Evolutionary conservation across 805 yeast species (phyloP).

Genomic region (Phaffomyces opuntiae): DNA sequence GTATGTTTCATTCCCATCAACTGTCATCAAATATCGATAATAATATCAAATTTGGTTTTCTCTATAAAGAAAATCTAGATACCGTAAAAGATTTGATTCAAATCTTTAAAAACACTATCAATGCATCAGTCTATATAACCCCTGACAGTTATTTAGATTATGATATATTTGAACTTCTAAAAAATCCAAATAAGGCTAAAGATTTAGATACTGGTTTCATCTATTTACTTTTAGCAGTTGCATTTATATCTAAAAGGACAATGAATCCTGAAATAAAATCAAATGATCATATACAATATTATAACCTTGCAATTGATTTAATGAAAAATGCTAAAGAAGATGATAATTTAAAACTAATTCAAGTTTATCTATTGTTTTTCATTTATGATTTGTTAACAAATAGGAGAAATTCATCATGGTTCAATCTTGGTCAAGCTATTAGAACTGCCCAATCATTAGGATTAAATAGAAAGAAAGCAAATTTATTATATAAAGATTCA

Average conservation of each 20-base stretch:
- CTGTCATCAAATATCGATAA: too few species aligned
- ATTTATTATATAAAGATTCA: constrained; percentile 21
- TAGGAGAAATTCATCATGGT: constrained; percentile 32
- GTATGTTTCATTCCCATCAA: too few species aligned
- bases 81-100: background rate
- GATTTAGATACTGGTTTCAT: too few species aligned
- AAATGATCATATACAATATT: background rate
- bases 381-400: constrained; percentile 30
- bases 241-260: too few species aligned
- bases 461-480: constrained; percentile 26
- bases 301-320: constrained; percentile 23
- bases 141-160: too few species aligned
- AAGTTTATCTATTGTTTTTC: constrained; percentile 28
- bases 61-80: too few species aligned
- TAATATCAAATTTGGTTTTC: too few species aligned
- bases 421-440: constrained; percentile 31
- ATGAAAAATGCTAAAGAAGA: constrained; percentile 26
- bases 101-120: too few species aligned
- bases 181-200: too few species aligned
- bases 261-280: background rate
- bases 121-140: too few species aligned
- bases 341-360: constrained; percentile 31
- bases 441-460: constrained; percentile 33
- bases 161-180: too few species aligned
- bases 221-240: too few species aligned